Percentiles rank a stretch among this genome's conserved stretches.
Conservation (phyloP, 495 filamentous ascomycete genomes). For the Lepraria neglecta region DNA sequence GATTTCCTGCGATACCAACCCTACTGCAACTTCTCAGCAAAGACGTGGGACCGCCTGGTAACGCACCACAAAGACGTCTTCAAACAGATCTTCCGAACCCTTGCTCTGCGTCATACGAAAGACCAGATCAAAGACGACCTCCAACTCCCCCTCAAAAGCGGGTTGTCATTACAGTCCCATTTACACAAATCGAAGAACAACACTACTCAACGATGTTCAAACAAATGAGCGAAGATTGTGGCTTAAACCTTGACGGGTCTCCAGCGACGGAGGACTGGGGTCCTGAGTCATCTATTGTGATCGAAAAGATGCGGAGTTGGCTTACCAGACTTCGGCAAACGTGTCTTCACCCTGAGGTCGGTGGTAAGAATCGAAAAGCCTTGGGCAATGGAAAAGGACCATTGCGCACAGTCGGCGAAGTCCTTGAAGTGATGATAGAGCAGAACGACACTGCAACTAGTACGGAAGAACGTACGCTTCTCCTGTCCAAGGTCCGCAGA, state of each 20-base stretch:
- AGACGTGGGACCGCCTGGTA: constrained; percentile 63
- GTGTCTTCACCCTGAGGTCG: constrained; percentile 78
- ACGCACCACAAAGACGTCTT: constrained; percentile 54
- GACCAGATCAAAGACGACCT: constrained; percentile 64
- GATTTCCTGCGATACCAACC: constrained; percentile 76
- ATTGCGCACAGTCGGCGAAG: constrained; percentile 73
- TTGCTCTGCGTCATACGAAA: constrained; percentile 84
- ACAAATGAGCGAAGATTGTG: constrained; percentile 63
- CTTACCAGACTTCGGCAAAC: constrained; percentile 69
- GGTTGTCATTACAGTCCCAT: constrained; percentile 81
- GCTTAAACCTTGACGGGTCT: constrained; percentile 56
- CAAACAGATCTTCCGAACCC: constrained; percentile 53
- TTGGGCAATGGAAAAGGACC: constrained; percentile 59
- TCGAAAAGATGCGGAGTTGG: constrained; percentile 67
- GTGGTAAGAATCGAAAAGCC: constrained; percentile 57
- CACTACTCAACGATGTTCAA: constrained; percentile 68
- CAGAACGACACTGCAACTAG: constrained; percentile 58
- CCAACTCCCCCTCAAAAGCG: constrained; percentile 67
- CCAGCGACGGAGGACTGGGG: constrained; percentile 57
- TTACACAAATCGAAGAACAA: constrained; percentile 81
- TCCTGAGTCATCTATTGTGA: constrained; percentile 45
- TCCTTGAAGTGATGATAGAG: constrained; percentile 84
- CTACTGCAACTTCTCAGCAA: constrained; percentile 49
- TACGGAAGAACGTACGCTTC: constrained; percentile 57
- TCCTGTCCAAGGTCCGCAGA: constrained; percentile 54